Evolutionary conservation across 495 filamentous ascomycete genomes (phyloP).

Genomic region (Penicillium ochrochloron): DNA sequence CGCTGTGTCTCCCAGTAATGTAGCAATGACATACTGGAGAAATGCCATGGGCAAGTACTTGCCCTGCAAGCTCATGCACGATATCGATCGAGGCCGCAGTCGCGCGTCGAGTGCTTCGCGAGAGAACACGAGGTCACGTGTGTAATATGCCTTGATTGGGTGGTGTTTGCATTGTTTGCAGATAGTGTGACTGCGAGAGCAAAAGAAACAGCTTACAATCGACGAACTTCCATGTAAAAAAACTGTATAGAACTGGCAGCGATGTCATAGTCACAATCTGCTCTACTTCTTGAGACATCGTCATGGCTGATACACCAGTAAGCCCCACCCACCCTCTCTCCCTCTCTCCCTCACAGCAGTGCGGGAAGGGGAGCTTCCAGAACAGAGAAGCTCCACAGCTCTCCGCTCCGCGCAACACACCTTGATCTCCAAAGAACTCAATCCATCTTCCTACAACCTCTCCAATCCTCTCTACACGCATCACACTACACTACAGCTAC

Average conservation of each 20-base stretch:
- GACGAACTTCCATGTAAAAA: not conserved
- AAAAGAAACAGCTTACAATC: not conserved
- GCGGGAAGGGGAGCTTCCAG: slow-evolving; percentile 12
- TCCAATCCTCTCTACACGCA: not conserved
- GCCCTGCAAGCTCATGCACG: not conserved
- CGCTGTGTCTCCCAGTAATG: slow-evolving; percentile 50
- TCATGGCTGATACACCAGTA: slow-evolving; percentile 21
- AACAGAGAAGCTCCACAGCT: slow-evolving; percentile 31
- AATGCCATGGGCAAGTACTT: slow-evolving; percentile 15
- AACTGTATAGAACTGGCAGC: not conserved
- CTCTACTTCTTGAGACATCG: not conserved
- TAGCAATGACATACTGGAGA: slow-evolving; percentile 45
- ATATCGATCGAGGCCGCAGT: not conserved
- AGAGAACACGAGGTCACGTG: slow-evolving; percentile 47
- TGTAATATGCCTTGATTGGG: slow-evolving; percentile 23
- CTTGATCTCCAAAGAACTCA: slow-evolving; percentile 14
- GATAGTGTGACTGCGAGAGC: not conserved
- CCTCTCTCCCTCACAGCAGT: not conserved
- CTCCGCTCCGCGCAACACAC: slow-evolving; percentile 24
- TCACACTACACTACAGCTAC: not conserved
- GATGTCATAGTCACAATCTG: not conserved
- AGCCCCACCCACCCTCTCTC: not conserved
- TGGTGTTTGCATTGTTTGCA: slow-evolving; percentile 38
- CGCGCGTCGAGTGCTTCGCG: slow-evolving; percentile 11
- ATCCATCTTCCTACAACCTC: not conserved